Conservation (phyloP, 805 yeast species). For the Candida hungchunana region DNA sequence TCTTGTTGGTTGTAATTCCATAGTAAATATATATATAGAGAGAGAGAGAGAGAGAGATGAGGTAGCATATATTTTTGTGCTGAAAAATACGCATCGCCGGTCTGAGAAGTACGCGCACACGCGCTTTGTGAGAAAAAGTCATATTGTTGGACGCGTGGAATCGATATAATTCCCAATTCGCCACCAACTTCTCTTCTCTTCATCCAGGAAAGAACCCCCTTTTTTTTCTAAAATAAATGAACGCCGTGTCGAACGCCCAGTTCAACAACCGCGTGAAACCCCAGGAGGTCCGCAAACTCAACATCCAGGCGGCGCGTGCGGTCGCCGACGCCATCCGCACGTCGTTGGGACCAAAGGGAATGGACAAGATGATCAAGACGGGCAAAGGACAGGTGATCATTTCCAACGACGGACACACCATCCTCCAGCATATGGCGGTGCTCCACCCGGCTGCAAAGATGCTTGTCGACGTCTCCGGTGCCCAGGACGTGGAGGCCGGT, state of each 20-base stretch:
- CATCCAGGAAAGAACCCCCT: slow-evolving; percentile 34
- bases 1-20: slow-evolving; percentile 27
- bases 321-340: slow-evolving; percentile 96
- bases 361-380: slow-evolving; percentile 98
- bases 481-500: slow-evolving; percentile 99
- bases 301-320: slow-evolving; percentile 98
- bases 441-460: slow-evolving; percentile 98
- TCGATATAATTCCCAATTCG: too few species aligned
- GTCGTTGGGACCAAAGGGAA: slow-evolving; percentile 96
- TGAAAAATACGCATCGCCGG: slow-evolving; percentile 2
- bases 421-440: slow-evolving; percentile 95
- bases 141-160: too few species aligned
- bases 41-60: too few species aligned
- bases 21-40: slow-evolving; percentile 22
- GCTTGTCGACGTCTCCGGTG: slow-evolving; percentile 96
- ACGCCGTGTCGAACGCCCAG: slow-evolving; percentile 63
- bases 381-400: slow-evolving; percentile 89
- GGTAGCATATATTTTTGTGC: too few species aligned
- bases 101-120: slow-evolving; percentile 2
- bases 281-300: slow-evolving; percentile 94
- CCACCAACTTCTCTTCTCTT: not conserved
- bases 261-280: slow-evolving; percentile 96
- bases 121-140: too few species aligned
- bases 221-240: not conserved
- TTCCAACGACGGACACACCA: slow-evolving; percentile 98